Base-by-base conservation (phyloP, 768 basidiomycete species). In the Trichaptum fuscoviolaceum region DNA sequence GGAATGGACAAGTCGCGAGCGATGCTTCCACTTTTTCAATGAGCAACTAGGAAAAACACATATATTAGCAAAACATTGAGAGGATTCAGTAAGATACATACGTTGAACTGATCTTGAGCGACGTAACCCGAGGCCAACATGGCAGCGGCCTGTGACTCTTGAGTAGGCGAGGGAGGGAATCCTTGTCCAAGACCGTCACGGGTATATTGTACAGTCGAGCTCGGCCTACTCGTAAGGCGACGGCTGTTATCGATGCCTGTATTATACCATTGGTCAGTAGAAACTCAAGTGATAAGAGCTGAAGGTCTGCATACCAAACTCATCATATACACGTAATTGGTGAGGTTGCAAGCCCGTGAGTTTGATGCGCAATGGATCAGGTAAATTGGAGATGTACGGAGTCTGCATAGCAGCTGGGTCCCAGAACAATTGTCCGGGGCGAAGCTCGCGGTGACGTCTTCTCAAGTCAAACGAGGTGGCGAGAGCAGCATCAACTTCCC, bases 401-500 rank as follows among this genome's bases (percentile, higher is more conserved):
- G 91, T 85, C 18, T 80, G 86, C 66, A 83, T 85, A 68, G 91
- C 89, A 35, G 85, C 81, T 12, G 88, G 86, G 74, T 99, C 96
- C 93, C 93, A 96, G 83, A 96, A 99, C 0, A 89, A 83, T 70
- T 92, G 91, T 0, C 83, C 82, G 65, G 76, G 84, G 23, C 89
- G 88, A 66, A 91, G 89, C 82, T 96, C 95, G 65, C 94, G 86
- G 74, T 99, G 95, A 61, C 91, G 88, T 66, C 92, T 86, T 64
- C 97, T 85, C 60, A 84, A 82, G 35, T 95, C 91, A 72, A 95
- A 97, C 10, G 95, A 91, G 26, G 85, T 69, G 1, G 85, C 82
- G 68, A 99, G 93, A 25, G 87, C 89, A 68, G 96, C 95, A 74
- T 99, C 97, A 7, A 97, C 92, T 71, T 99, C 97, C 3, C 87